Base-by-base conservation (phyloP, 202 grass and related monocot species). In the Dendrocalamus latiflorus region DNA sequence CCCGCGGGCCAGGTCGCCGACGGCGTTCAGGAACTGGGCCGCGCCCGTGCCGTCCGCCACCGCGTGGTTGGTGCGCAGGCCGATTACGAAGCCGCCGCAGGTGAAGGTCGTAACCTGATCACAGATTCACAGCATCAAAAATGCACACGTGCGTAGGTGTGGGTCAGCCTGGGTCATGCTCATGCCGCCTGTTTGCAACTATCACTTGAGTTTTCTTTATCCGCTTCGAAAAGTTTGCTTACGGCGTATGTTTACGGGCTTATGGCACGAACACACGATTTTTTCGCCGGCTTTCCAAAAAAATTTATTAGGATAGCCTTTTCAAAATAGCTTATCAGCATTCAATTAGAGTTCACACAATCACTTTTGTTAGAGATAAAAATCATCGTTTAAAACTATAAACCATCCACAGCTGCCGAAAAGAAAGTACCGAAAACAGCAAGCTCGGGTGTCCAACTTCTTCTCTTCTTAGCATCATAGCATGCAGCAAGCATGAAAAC, bases 61-160 rank as follows among this genome's bases (percentile, higher is more conserved):
- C 38, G 92, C 94, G 61, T 97, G 94, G 90, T 97, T 97, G 70
- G 89, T 92, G 54, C 94, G 81, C 60, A 97, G 88, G 44, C 94
- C 94, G 43, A 97, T 59, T 13, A 97, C 90, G 78, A 97, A 94
- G 8, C 94, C 94, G 17, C 94, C 94, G 81, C 94, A 97, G 81
- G 88, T 93, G 86, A 97, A 97, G 10, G 88, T 85, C 9, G 94
- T 97, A 1, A 94, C 92, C 94, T 97, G 74, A 57, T 36, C 2
- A 30, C 26, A 26, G 26, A 26, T 26, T 26, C 26, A 26, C 11
- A 56, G 12, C 49, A 28, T 61, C 17, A 13, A 74, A 25, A 34
- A 25, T 15, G 17, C 24, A 26, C 65, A 57, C n/a, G 39, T 37
- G 6, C 5, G 2, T 13, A 25, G 4, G 28, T 39, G 24, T 38